A percentile compares a stretch with the other conserved stretches of the same genome.
Conservation (phyloP, 495 filamentous ascomycete species). For the Bacidia gigantensis region DNA sequence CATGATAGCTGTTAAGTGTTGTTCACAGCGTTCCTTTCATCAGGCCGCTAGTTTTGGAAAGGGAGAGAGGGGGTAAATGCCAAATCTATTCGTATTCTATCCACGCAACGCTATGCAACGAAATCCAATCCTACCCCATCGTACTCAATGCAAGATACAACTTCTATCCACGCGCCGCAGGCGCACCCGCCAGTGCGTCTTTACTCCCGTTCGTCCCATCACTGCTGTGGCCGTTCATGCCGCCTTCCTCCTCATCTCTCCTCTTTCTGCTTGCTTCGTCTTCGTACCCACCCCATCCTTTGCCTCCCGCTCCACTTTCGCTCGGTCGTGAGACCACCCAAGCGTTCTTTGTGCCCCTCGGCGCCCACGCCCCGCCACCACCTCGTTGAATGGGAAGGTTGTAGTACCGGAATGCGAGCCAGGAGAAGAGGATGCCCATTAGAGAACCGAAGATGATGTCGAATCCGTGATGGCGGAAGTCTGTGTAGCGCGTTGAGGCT, state of each 20-base stretch:
- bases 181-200: not conserved
- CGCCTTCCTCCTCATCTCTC: not conserved
- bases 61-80: too few relatives aligned
- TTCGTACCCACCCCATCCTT: not conserved
- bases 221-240: not conserved
- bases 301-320: not conserved
- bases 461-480: conserved; percentile 49
- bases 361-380: conserved; percentile 39
- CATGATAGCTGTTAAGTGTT: too few relatives aligned
- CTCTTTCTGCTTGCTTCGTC: not conserved
- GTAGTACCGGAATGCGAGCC: conserved; percentile 48
- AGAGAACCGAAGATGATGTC: conserved; percentile 47
- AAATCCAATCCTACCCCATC: too few relatives aligned
- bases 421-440: conserved; percentile 42
- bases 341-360: conserved; percentile 19
- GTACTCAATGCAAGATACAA: too few relatives aligned
- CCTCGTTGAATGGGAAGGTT: conserved; percentile 52
- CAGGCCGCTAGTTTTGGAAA: too few relatives aligned
- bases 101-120: too few relatives aligned
- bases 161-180: too few relatives aligned
- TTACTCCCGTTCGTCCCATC: not conserved
- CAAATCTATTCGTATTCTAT: too few relatives aligned
- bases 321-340: not conserved
- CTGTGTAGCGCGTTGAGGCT: conserved; percentile 44
- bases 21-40: too few relatives aligned